Evolutionary conservation across 768 basidiomycete genomes (phyloP), one percentile per base, ranked within the genome.

Genomic region (Trametes sanguinea): DNA sequence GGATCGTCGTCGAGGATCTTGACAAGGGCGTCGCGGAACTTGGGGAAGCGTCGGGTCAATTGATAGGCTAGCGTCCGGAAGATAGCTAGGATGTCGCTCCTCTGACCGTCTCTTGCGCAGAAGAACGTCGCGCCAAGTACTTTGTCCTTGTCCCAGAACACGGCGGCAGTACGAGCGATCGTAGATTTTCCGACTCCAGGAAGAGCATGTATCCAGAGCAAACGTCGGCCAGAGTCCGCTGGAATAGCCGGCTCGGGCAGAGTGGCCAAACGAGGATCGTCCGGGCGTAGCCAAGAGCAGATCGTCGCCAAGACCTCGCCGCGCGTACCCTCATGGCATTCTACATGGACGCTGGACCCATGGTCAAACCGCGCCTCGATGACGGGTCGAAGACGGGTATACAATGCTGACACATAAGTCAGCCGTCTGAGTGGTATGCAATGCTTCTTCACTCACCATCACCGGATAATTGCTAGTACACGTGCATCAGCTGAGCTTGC

Each of bases 81-180:
- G 29, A 64, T 61, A 39, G 54, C 35, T 1, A 51, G 10, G 27
- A 57, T 17, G 50, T 64, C 57, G 29, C 48, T 63, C 10, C 54
- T 35, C 17, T 65, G 62, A 7, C 47, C 53, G 35, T 57, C 55
- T 27, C 60, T 54, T 1, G 64, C 65, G 33, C 64, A 65, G 32
- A 65, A 65, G 48, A 65, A 65, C 22, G 47, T 63, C 5, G 64
- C 64, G 13, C 64, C 64, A 6, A 65, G 62, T 16, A 53, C 32
- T 2, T 45, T 17, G 10, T 59, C 51, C 6, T 45, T 46, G 16
- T 57, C 40, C 29, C 32, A 45, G 27, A 37, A 27, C 7, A 59
- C 14, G 14, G 56, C 56, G 33, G 64, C 32, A 8, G 54, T 63
- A 14, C 40, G 52, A 32, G 64, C 61, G 14, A 65, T 43, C 2